These are phyloP conservation scores for Coniochaeta sp. DNA, from an alignment of 2,329 filamentous ascomycete genomes.

Conservation along the genomic window DNA sequence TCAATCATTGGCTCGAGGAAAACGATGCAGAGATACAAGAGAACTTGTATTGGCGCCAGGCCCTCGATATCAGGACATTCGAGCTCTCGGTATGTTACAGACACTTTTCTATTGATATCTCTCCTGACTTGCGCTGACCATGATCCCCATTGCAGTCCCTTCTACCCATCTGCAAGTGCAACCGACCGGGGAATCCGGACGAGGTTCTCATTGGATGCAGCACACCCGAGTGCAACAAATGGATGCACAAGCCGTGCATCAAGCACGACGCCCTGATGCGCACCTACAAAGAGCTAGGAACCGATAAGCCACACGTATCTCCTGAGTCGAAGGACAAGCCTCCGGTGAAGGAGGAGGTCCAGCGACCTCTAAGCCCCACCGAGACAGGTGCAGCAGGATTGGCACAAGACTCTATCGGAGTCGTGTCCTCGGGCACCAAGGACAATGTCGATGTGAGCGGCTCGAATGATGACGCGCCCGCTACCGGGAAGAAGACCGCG, in stretches of 20 bases:
- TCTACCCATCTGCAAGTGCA: slow-evolving; percentile 49
- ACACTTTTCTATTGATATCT: slow-evolving; percentile 12
- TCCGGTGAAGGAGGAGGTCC: slow-evolving; percentile 23
- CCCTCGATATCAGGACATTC: slow-evolving; percentile 47
- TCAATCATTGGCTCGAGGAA: slow-evolving; percentile 59
- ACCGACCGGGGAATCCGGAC: slow-evolving; percentile 54
- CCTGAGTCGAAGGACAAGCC: slow-evolving; percentile 31
- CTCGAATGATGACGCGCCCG: slow-evolving; percentile 12
- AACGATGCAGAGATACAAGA: slow-evolving; percentile 56
- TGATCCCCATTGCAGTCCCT: slow-evolving; percentile 32
- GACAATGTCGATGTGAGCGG: slow-evolving; percentile 17
- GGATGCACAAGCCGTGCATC: slow-evolving; percentile 60
- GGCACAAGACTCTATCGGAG: slow-evolving; percentile 42
- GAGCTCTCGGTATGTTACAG: slow-evolving; percentile 48
- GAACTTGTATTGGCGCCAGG: slow-evolving; percentile 58
- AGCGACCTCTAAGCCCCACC: slow-evolving; percentile 42
- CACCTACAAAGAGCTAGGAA: slow-evolving; percentile 42
- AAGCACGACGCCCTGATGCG: slow-evolving; percentile 43
- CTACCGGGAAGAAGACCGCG: slow-evolving; percentile 12
- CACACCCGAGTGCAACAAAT: slow-evolving; percentile 44
- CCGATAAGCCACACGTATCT: slow-evolving; percentile 38
- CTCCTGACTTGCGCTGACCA: background rate
- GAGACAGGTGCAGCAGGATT: slow-evolving; percentile 42
- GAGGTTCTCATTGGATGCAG: slow-evolving; percentile 52
- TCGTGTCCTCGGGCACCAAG: slow-evolving; percentile 28